phyloP scores from a whole-genome alignment of 2,329 filamentous ascomycete species.

The Aspergillus terreus region DNA sequence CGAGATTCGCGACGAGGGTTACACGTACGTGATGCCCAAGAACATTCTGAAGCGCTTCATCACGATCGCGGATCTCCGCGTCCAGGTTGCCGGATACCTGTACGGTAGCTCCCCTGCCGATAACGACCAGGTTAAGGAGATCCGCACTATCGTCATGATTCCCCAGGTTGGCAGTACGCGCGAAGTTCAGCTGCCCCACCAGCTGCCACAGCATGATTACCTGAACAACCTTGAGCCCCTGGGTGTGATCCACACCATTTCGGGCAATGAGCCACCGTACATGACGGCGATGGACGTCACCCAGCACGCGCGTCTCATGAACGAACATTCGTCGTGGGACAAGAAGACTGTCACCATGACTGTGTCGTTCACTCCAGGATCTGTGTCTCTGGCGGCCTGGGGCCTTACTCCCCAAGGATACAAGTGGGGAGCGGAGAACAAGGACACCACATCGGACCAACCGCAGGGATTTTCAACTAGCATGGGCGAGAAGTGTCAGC shows the following conservation, averaged over 20 bases:
- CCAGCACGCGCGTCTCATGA: conserved; percentile 85
- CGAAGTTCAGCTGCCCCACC: conserved; percentile 84
- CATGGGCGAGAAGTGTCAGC: conserved; percentile 94
- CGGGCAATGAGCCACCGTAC: conserved; percentile 90
- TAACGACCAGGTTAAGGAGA: conserved; percentile 95
- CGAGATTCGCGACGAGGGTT: conserved; percentile 83
- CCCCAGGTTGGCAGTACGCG: conserved; percentile 93
- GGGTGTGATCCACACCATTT: conserved; percentile 91
- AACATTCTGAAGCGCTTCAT: conserved; percentile 98
- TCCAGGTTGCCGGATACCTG: conserved; percentile 93
- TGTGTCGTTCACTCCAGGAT: conserved; percentile 93
- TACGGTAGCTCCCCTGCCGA: conserved; percentile 91
- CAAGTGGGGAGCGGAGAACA: conserved; percentile 96
- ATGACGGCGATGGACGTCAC: conserved; percentile 96
- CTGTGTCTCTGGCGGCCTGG: conserved; percentile 92
- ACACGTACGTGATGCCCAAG: conserved; percentile 98
- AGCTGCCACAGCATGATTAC: conserved; percentile 88
- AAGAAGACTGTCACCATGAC: conserved; percentile 92
- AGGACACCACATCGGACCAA: conserved; percentile 85
- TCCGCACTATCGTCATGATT: conserved; percentile 94
- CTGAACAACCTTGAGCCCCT: conserved; percentile 83
- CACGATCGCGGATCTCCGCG: conserved; percentile 90
- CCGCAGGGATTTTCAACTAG: conserved; percentile 87
- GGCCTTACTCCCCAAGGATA: conserved; percentile 86
- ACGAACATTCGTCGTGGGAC: conserved; percentile 75